phyloP scores from a whole-genome alignment of 768 basidiomycete species.

The Rhodotorula paludigena region DNA sequence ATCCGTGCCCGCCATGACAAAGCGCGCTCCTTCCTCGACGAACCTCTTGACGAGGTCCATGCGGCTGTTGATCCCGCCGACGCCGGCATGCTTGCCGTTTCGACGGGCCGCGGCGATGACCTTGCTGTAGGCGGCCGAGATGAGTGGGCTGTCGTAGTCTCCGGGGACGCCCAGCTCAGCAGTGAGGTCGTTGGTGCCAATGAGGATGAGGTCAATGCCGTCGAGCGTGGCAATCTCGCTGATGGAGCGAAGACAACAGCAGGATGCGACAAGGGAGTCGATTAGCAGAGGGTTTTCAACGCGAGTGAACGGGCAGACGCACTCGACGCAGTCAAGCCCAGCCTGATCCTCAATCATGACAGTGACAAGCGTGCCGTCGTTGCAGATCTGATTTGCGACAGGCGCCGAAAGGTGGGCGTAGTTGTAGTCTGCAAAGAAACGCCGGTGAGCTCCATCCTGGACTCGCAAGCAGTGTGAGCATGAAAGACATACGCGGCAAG shows the following conservation, averaged over 20 bases:
- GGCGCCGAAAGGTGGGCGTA: background rate
- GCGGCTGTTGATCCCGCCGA: conserved; percentile 5
- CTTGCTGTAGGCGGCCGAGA: background rate
- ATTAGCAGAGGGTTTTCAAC: too few species aligned
- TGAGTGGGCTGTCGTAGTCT: background rate
- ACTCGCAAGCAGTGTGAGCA: background rate
- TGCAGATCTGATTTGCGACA: background rate
- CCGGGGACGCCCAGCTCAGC: background rate
- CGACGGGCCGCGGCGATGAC: background rate
- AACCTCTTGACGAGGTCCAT: conserved; percentile 11
- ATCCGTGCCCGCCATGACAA: conserved; percentile 8
- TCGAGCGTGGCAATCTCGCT: conserved; percentile 4
- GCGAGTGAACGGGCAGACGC: too few species aligned
- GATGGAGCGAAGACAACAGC: background rate
- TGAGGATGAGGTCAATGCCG: conserved; percentile 7
- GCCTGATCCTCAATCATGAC: conserved; percentile 5
- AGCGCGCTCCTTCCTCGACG: conserved; percentile 1
- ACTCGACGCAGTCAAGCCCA: conserved; percentile 2
- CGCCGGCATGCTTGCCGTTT: conserved; percentile 7
- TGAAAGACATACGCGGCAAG: background rate
- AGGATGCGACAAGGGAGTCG: background rate
- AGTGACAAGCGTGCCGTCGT: background rate
- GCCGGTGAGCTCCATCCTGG: background rate
- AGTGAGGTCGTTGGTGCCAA: conserved; percentile 4
- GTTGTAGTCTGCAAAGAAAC: background rate